A percentile compares a stretch with the other conserved stretches of the same genome.
These are phyloP conservation scores for Lactarius hengduanensis DNA, from an alignment of 768 basidiomycete genomes.

Conservation along the genomic window DNA sequence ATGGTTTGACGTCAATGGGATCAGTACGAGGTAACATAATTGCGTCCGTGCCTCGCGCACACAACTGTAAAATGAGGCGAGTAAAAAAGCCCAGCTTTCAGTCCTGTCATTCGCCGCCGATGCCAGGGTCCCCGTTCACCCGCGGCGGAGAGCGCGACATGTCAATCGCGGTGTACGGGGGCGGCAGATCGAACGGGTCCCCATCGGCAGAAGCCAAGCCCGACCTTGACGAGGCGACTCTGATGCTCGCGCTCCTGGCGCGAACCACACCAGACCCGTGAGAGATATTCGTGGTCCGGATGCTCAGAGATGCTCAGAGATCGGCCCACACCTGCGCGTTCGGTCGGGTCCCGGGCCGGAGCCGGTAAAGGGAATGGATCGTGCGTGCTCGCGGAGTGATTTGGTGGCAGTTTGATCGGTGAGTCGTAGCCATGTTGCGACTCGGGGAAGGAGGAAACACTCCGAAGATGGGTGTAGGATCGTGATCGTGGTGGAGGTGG, in stretches of 20 bases:
- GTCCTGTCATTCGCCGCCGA: background rate
- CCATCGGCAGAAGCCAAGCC: background rate
- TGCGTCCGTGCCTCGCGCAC: background rate
- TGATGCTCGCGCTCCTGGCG: too few relatives aligned
- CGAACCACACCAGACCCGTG: too few relatives aligned
- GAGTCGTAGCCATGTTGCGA: too few relatives aligned
- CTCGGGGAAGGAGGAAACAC: too few relatives aligned
- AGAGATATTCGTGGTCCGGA: background rate
- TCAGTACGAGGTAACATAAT: background rate
- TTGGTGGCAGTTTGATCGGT: too few relatives aligned
- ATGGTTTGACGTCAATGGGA: background rate
- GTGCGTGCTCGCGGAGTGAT: background rate
- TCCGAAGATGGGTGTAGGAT: background rate
- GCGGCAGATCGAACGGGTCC: slow-evolving; percentile 22
- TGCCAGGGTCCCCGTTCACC: background rate
- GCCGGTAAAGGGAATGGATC: background rate
- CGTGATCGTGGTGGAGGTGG: too few relatives aligned
- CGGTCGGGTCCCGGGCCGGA: background rate
- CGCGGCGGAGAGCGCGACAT: slow-evolving; percentile 1
- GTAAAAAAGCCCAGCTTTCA: background rate
- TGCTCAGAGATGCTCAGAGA: background rate
- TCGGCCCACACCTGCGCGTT: background rate
- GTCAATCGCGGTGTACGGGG: slow-evolving; percentile 19
- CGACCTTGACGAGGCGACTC: background rate
- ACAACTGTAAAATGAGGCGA: background rate